A percentile compares a stretch with the other conserved stretches of the same genome.
Evolutionary conservation across 225 moss, liverwort and hornwort species (phyloP).

Genomic region (Sphagnum contortum): DNA sequence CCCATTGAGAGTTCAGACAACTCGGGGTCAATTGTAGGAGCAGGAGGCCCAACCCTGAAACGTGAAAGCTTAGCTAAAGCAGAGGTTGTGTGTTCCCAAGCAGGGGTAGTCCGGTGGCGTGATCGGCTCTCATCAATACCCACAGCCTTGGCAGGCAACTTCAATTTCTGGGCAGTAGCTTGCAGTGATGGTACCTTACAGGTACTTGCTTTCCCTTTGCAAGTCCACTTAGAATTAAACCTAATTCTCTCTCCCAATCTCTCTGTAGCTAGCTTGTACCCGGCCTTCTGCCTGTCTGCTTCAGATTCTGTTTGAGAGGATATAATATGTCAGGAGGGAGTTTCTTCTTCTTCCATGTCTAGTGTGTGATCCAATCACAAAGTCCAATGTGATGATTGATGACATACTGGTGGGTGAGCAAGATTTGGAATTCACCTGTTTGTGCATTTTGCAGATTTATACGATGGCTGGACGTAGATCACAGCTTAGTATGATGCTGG

Average conservation of each 20-base stretch:
- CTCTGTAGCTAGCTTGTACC: too few relatives aligned
- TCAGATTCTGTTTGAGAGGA: too few relatives aligned
- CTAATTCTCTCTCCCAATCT: too few relatives aligned
- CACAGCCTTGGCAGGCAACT: constrained; percentile 72
- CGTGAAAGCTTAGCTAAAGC: constrained; percentile 53
- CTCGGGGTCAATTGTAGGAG: constrained; percentile 30
- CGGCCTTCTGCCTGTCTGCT: too few relatives aligned
- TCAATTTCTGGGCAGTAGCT: constrained; percentile 87
- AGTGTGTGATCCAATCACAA: too few relatives aligned
- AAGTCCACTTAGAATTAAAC: too few relatives aligned
- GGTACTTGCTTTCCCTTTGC: constrained; percentile 12
- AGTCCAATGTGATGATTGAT: too few relatives aligned
- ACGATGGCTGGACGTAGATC: constrained; percentile 91
- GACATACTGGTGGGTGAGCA: too few relatives aligned
- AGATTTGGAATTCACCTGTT: too few relatives aligned
- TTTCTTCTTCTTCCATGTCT: too few relatives aligned
- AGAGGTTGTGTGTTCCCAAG: constrained; percentile 85
- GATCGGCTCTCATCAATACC: constrained; percentile 74
- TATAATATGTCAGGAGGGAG: too few relatives aligned
- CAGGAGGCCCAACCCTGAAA: constrained; percentile 30
- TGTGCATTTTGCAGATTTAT: constrained; percentile 53
- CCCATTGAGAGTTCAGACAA: constrained; percentile 40
- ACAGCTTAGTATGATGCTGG: constrained; percentile 75
- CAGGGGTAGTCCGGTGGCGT: constrained; percentile 85
- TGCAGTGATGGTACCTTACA: constrained; percentile 77